Percentiles rank a stretch among this genome's conserved stretches.
phyloP scores from a whole-genome alignment of 495 filamentous ascomycete species.

The Aspergillus ellipticus region DNA sequence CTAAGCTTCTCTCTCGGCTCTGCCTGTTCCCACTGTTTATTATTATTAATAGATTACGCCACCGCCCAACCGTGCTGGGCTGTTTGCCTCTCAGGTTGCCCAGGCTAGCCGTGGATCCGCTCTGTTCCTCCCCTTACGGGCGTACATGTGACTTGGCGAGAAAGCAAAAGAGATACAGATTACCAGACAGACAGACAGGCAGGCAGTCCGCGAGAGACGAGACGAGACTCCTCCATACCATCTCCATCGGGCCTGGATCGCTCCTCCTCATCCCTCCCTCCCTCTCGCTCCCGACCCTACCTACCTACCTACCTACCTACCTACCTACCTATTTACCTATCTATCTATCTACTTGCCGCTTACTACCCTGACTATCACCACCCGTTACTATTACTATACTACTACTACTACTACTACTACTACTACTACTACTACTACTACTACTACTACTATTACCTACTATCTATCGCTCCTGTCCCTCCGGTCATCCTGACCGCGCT shows the following conservation, averaged over 20 bases:
- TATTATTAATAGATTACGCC: conserved; percentile 25
- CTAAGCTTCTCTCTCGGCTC: neutral
- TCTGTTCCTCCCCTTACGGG: conserved; percentile 10
- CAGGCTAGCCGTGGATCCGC: conserved; percentile 14
- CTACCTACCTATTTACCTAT: neutral
- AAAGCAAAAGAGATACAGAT: neutral
- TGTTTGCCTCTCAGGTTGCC: conserved; percentile 4
- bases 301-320: neutral
- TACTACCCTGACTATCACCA: neutral
- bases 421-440: neutral
- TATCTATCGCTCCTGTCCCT: neutral
- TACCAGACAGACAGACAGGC: neutral
- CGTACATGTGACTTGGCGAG: conserved; percentile 16
- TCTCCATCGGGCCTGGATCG: conserved; percentile 6
- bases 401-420: neutral
- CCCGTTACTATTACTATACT: neutral
- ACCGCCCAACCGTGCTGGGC: conserved; percentile 9
- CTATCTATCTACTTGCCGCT: neutral
- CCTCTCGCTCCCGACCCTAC: too few relatives aligned
- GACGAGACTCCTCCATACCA: conserved; percentile 10
- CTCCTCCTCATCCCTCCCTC: conserved; percentile 6
- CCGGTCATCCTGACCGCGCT: neutral
- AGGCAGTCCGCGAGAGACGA: too few relatives aligned
- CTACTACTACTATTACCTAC: neutral
- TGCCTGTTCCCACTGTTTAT: conserved; percentile 2